These are phyloP conservation scores for Phytophthora multivora DNA, from an alignment of 352 stramenopile genomes.

Conservation along the genomic window DNA sequence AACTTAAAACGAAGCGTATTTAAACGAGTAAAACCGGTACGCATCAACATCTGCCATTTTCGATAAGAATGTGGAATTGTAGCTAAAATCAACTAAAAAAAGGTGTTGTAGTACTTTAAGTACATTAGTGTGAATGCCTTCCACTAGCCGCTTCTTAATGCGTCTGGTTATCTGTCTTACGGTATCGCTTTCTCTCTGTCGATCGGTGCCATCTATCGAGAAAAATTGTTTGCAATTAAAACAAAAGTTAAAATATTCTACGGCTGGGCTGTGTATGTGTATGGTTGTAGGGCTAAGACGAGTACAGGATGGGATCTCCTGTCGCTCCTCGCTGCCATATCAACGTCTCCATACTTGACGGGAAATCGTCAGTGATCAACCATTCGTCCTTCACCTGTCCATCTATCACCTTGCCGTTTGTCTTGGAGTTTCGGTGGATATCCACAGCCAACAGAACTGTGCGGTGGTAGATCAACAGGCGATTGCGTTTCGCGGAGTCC, in stretches of 20 bases:
- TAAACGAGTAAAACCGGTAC: neutral
- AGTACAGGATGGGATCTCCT: conserved; percentile 13
- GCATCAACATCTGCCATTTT: no score
- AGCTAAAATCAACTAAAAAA: no score
- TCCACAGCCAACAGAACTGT: conserved; percentile 46
- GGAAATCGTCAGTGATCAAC: conserved; percentile 19
- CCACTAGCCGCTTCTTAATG: no score
- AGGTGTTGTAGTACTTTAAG: no score
- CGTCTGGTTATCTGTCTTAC: no score
- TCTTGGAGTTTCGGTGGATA: conserved; percentile 51
- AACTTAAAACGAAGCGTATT: neutral
- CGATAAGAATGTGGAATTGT: no score
- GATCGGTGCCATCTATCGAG: neutral
- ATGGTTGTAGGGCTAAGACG: neutral
- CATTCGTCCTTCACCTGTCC: conserved; percentile 13
- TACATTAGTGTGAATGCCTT: no score
- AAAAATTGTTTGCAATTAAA: neutral
- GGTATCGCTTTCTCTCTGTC: no score
- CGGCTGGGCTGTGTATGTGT: neutral
- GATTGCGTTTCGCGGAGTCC: conserved; percentile 35
- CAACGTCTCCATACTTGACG: conserved; percentile 25
- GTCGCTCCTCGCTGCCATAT: conserved; percentile 21
- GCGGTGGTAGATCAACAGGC: conserved; percentile 53
- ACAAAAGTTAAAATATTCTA: conserved; percentile 9
- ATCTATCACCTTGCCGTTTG: conserved; percentile 40